These are phyloP conservation scores for Calonectria naviculata DNA, from an alignment of 2,329 filamentous ascomycete species.

Conservation along the genomic window DNA sequence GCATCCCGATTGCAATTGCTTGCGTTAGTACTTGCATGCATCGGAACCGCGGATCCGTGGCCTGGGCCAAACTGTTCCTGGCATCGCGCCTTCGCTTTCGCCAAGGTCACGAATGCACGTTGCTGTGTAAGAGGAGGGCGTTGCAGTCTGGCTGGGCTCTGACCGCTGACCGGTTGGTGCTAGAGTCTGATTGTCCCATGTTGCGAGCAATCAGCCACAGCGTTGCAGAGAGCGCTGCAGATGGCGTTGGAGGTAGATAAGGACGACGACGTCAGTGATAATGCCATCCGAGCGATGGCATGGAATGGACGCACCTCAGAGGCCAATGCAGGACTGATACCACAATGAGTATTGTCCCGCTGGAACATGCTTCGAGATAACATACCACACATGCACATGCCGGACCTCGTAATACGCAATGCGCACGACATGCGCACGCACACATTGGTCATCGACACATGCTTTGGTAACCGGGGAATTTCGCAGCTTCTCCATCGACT, in stretches of 20 bases:
- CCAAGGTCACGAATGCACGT: neutral
- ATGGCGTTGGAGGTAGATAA: conserved; percentile 13
- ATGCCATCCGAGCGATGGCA: neutral
- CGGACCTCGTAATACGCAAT: conserved; percentile 2
- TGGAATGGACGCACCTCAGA: neutral
- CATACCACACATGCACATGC: conserved; percentile 13
- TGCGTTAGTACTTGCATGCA: conserved; percentile 17
- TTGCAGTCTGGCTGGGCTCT: neutral
- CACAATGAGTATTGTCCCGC: neutral
- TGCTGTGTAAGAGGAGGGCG: neutral
- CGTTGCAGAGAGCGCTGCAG: conserved; percentile 10
- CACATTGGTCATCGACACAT: neutral
- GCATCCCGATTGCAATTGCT: neutral
- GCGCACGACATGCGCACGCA: neutral
- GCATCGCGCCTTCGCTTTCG: conserved; percentile 1
- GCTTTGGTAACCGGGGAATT: neutral
- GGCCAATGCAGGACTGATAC: conserved; percentile 1
- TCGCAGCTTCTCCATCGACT: neutral
- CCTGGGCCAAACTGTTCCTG: neutral
- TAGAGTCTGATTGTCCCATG: conserved; percentile 11
- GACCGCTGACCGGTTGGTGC: neutral
- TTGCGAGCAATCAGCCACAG: conserved; percentile 2
- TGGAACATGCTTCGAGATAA: conserved; percentile 9
- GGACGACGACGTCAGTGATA: conserved; percentile 1
- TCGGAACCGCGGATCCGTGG: neutral